Conservation (phyloP, 2,329 filamentous ascomycete species). For the Colletotrichum filicis region DNA sequence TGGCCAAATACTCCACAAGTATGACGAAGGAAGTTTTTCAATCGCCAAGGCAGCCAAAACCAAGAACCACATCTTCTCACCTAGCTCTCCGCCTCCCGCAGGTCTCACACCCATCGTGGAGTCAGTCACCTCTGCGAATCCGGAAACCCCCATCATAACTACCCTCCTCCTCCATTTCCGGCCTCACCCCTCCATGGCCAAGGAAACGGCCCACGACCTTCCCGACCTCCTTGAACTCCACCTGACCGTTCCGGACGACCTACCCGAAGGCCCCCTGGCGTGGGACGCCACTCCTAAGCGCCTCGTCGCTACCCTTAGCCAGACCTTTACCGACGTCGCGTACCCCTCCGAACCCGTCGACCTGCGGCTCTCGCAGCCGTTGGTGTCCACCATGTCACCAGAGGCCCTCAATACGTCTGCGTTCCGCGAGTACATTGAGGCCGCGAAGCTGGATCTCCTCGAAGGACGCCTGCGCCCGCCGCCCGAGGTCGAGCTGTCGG, state of each 20-base stretch:
- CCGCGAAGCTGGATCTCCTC: constrained; percentile 58
- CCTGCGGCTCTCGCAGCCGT: constrained; percentile 55
- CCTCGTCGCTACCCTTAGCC: constrained; percentile 51
- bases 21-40: constrained; percentile 13
- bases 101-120: constrained; percentile 48
- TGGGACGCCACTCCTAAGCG: constrained; percentile 39
- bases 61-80: constrained; percentile 52
- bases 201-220: not conserved
- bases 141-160: constrained; percentile 32
- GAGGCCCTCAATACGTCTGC: constrained; percentile 40
- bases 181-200: not conserved
- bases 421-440: constrained; percentile 55
- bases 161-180: constrained; percentile 58
- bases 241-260: constrained; percentile 26
- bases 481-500: constrained; percentile 38
- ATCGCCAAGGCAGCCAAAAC: not conserved
- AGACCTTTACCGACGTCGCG: constrained; percentile 54
- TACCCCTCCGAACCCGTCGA: constrained; percentile 60
- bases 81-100: constrained; percentile 59
- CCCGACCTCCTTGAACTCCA: constrained; percentile 35
- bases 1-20: constrained; percentile 60
- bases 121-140: constrained; percentile 35
- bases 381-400: constrained; percentile 40
- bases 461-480: constrained; percentile 54
- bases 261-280: constrained; percentile 28